Evolutionary conservation across 176 grass and related monocot genomes (phyloP), one percentile per base, ranked within the genome.

Genomic region (Hordeum marinum): DNA sequence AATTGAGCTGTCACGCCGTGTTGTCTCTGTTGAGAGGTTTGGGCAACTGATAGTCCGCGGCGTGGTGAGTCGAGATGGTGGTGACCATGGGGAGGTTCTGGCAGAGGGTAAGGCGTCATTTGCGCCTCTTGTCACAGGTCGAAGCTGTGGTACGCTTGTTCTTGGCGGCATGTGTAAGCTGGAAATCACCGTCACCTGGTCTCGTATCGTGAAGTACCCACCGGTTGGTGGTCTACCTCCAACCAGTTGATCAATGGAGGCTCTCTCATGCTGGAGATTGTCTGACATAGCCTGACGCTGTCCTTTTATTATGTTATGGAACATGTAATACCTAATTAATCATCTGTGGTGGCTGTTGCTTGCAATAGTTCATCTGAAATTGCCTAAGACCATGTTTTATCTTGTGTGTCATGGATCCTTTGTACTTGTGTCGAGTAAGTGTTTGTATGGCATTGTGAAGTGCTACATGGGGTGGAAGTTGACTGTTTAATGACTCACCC

Each of bases 21-120:
- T 71, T 71, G 68, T 71, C 11, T 71, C 37, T 42, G 68, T 71
- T 71, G 68, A 71, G 68, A 71, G 68, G 23, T 71, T 3, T 71
- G 68, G 68, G 11, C 68, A 71, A 8, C 35, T 71, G 37, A 72
- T 72, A 43, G 37, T 72, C 11, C 39, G 21, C 25, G 39, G 68
- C 39, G 4, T 25, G 11, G 3, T 26, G 68, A 11, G n/a, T 43
- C 68, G 12, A 43, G 39, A 39, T 43, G 39, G 63, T 35, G 14
- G 29, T 7, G 63, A 66, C 63, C 63, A 66, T 66, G 63, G 1
- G n/a, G 11, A 72, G 39, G 39, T 72, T 72, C 39, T 42, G 21
- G n/a, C 37, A 26, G 68, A 72, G 68, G 40, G 10, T 43, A 72
- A 43, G 68, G 68, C 68, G 2, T 72, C 68, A 39, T 72, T 72